Evolutionary conservation across 495 filamentous ascomycete genomes (phyloP).

Genomic region (Extremus antarcticus): DNA sequence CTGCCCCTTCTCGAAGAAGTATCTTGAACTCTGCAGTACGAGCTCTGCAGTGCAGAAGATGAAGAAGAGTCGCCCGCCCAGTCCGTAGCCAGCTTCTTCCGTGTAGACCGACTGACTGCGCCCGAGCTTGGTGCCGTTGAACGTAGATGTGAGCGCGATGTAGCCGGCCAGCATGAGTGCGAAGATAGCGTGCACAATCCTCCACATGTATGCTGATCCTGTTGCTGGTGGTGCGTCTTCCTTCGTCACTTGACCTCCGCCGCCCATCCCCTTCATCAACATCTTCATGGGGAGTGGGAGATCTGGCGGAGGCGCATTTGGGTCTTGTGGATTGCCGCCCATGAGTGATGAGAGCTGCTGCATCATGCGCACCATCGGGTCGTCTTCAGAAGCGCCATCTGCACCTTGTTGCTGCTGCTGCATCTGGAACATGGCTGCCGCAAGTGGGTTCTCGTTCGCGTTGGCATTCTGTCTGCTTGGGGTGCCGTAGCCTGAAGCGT

Average conservation of each 20-base stretch:
- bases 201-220: constrained; percentile 55
- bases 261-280: constrained; percentile 9
- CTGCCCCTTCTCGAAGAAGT: constrained; percentile 48
- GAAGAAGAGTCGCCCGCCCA: constrained; percentile 44
- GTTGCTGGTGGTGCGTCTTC: constrained; percentile 31
- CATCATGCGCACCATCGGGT: constrained; percentile 52
- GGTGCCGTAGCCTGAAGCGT: constrained; percentile 28
- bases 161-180: constrained; percentile 62
- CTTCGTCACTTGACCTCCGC: constrained; percentile 16
- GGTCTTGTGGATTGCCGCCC: constrained; percentile 28
- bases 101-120: constrained; percentile 34
- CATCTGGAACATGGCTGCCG: constrained; percentile 21
- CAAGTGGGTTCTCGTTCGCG: constrained; percentile 10
- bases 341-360: constrained; percentile 46
- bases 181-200: constrained; percentile 63
- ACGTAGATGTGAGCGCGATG: constrained; percentile 47
- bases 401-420: constrained; percentile 11
- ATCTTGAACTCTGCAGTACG: constrained; percentile 54
- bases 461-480: constrained; percentile 3
- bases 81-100: constrained; percentile 11
- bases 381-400: constrained; percentile 23
- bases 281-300: constrained; percentile 10
- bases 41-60: constrained; percentile 75
- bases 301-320: constrained; percentile 22
- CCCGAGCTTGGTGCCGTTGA: constrained; percentile 40